A percentile compares a stretch with the other conserved stretches of the same genome.
phyloP scores from a whole-genome alignment of 495 filamentous ascomycete genomes.

The Trichoderma orchidacearum region DNA sequence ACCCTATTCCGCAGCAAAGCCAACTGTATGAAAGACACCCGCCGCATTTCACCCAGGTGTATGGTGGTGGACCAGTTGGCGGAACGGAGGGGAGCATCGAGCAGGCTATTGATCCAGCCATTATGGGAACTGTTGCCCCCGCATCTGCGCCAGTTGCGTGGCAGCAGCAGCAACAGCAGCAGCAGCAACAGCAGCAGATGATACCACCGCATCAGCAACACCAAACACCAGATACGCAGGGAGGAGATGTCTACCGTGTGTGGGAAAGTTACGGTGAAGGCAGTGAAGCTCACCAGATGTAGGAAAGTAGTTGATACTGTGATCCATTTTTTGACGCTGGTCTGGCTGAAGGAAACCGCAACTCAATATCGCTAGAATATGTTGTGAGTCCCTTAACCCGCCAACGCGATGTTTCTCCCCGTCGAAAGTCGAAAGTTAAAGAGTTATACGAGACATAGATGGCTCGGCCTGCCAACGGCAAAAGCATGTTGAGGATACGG shows the following conservation, averaged over 20 bases:
- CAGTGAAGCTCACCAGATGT: neutral
- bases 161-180: neutral
- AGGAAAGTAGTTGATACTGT: neutral
- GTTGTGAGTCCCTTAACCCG: neutral
- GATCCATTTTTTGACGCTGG: neutral
- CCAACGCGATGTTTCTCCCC: neutral
- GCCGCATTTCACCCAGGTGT: neutral
- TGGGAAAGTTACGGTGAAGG: neutral
- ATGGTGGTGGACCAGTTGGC: conserved; percentile 1
- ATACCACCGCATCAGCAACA: neutral
- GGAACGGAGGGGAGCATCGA: neutral
- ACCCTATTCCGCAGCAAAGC: conserved; percentile 15
- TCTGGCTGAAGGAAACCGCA: neutral
- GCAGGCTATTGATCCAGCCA: neutral
- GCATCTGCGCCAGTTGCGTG: neutral
- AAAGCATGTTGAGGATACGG: too few relatives aligned
- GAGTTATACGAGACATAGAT: too few relatives aligned
- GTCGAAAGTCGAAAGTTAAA: neutral
- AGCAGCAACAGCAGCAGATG: neutral
- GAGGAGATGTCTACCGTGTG: neutral
- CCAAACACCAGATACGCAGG: neutral
- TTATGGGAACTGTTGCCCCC: neutral
- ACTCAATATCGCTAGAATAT: neutral
- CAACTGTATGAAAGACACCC: conserved; percentile 22
- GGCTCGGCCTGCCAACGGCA: too few relatives aligned